Evolutionary conservation across 306 rosid genomes (phyloP).

Genomic region (Hippophae tibetana): DNA sequence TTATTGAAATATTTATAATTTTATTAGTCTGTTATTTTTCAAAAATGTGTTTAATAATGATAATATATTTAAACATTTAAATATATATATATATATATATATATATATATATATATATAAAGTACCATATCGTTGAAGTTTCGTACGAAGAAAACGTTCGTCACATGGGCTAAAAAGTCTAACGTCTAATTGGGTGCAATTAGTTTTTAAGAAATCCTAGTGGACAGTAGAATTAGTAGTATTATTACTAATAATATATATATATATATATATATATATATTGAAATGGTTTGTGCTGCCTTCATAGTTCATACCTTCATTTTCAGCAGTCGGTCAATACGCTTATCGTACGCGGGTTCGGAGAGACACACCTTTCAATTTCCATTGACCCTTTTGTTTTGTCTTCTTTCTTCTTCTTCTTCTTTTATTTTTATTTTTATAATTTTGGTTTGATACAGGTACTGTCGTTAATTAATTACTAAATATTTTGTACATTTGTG

Average conservation of each 20-base stretch:
- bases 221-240: neutral
- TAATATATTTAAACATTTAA: too few relatives aligned
- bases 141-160: conserved; percentile 26
- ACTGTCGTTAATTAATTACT: too few relatives aligned
- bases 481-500: too few relatives aligned
- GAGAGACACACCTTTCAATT: conserved; percentile 21
- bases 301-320: conserved; percentile 12
- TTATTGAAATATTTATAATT: too few relatives aligned
- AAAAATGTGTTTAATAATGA: too few relatives aligned
- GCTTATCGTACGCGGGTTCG: conserved; percentile 20
- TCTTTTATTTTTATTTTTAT: neutral
- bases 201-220: neutral
- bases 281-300: neutral
- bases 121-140: conserved; percentile 28
- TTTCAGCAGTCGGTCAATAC: conserved; percentile 43
- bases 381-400: conserved; percentile 24
- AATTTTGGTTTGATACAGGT: neutral
- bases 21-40: too few relatives aligned
- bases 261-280: too few relatives aligned
- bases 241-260: too few relatives aligned
- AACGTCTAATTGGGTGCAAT: neutral
- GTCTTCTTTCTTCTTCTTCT: neutral
- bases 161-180: conserved; percentile 26
- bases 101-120: too few relatives aligned
- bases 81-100: too few relatives aligned